phyloP scores from a whole-genome alignment of 2,329 filamentous ascomycete genomes.

The Cadophora sp. region DNA sequence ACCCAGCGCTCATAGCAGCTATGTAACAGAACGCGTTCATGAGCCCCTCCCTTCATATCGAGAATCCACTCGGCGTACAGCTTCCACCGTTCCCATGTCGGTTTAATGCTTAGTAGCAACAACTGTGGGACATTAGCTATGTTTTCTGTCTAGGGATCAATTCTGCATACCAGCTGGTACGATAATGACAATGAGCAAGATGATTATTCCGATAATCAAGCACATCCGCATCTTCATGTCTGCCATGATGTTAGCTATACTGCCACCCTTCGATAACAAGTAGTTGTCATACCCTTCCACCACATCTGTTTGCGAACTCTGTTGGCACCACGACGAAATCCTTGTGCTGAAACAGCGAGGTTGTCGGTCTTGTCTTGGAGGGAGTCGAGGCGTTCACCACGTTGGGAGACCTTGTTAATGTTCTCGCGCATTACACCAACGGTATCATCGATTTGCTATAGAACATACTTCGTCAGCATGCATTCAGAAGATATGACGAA shows the following conservation, averaged over 20 bases:
- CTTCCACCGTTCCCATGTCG: slow-evolving; percentile 27
- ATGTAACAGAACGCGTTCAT: slow-evolving; percentile 27
- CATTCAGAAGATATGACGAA: background rate
- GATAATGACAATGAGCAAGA: slow-evolving; percentile 92
- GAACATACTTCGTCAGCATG: slow-evolving; percentile 32
- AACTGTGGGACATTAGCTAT: slow-evolving; percentile 47
- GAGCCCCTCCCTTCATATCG: slow-evolving; percentile 8
- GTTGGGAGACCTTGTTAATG: slow-evolving; percentile 94
- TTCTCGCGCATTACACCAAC: slow-evolving; percentile 96
- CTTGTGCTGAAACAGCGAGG: slow-evolving; percentile 89
- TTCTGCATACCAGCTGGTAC: slow-evolving; percentile 80
- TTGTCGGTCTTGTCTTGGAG: slow-evolving; percentile 96
- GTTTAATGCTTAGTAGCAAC: slow-evolving; percentile 51
- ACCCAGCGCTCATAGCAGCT: slow-evolving; percentile 36
- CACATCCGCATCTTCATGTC: slow-evolving; percentile 99
- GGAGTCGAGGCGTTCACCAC: slow-evolving; percentile 86
- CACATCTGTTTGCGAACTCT: slow-evolving; percentile 97
- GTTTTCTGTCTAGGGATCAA: background rate
- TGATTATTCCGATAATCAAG: slow-evolving; percentile 87
- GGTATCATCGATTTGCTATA: slow-evolving; percentile 95
- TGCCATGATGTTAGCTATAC: slow-evolving; percentile 40
- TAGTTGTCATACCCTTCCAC: slow-evolving; percentile 71
- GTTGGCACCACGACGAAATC: slow-evolving; percentile 96
- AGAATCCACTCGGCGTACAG: background rate
- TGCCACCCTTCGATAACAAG: background rate